A percentile compares a stretch with the other conserved stretches of the same genome.
phyloP scores from a whole-genome alignment of 176 grass and related monocot genomes.

The Triticum monococcum region DNA sequence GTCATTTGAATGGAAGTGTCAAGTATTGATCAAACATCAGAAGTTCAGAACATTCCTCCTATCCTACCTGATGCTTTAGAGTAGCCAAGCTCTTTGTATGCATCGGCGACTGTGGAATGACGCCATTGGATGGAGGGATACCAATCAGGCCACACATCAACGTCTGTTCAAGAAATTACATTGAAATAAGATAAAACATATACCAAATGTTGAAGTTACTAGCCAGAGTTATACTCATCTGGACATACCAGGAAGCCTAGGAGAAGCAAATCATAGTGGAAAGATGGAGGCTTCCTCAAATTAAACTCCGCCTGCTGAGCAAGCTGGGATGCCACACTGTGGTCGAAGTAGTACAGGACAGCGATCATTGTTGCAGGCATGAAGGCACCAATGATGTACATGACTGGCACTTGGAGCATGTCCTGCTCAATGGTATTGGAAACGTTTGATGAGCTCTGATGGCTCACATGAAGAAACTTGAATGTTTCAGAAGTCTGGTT shows the following conservation, averaged over 20 bases:
- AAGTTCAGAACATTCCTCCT: neutral
- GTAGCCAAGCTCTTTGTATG: constrained; percentile 98
- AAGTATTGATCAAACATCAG: neutral
- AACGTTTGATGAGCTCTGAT: neutral
- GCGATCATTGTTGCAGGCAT: constrained; percentile 99
- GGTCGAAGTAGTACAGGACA: constrained; percentile 97
- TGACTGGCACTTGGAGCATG: constrained; percentile 78
- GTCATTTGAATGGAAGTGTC: constrained; percentile 1
- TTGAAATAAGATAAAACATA: neutral
- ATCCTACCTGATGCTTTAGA: constrained; percentile 90
- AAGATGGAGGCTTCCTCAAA: constrained; percentile 91
- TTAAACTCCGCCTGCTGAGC: constrained; percentile 98
- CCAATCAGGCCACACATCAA: constrained; percentile 92
- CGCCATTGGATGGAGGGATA: constrained; percentile 96
- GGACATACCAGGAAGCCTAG: constrained; percentile 86
- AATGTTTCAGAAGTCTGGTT: neutral
- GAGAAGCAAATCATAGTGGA: constrained; percentile 98
- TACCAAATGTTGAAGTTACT: constrained; percentile 1
- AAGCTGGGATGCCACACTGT: constrained; percentile 96
- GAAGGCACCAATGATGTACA: constrained; percentile 94
- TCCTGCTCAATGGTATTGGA: constrained; percentile 55
- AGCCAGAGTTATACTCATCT: constrained; percentile 23
- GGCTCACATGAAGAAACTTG: constrained; percentile 10
- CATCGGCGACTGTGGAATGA: constrained; percentile 99
- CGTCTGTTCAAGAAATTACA: constrained; percentile 58